Evolutionary conservation across 345 rosid genomes (phyloP), one percentile per base, ranked within the genome.

Genomic region (Pistacia atlantica): DNA sequence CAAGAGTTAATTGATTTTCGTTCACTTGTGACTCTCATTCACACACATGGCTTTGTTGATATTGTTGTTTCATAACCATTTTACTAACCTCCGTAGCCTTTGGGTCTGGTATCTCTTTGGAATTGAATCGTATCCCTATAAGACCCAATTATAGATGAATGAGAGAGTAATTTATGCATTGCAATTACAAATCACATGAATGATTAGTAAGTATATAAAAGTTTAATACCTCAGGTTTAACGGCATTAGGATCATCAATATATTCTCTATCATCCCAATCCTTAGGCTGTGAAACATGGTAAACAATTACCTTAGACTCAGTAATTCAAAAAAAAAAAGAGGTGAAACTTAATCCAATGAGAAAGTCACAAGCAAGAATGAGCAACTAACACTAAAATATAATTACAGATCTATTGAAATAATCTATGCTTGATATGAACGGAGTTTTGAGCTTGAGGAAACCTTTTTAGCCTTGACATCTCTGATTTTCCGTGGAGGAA

Each of bases 231-330:
- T 83, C 77, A 45, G 89, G 89, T 75, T 86, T 86, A 56, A 77
- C 71, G 31, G 62, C 82, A 69, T 81, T 71, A 73, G 85, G 88
- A 76, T 85, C 86, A 76, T 85, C 86, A n/a, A 85, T 85, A 69
- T 82, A 85, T 69, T 85, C 88, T 64, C 83, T 80, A 58, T 82
- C 88, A 65, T 85, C 88, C 88, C 88, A 85, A 73, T 85, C 88
- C 18, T 69, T 72, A 8, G 86, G 86, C 88, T 85, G 81, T 38
- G 20, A 65, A 25, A 55, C 25, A 65, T 65, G 3, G 14, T 17
- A 38, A 75, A n/a, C 28, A 16, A 64, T 2, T 8, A 49, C 8
- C n/a, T 48, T 35, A 59, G 58, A 42, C 25, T 31, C 37, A 22
- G 9, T 31, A 28, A 73, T 45, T 59, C 4, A 17, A 45, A 45